Evolutionary conservation across 2,329 filamentous ascomycete species (phyloP).

Genomic region (Zelopaecilomyces penicillatus): DNA sequence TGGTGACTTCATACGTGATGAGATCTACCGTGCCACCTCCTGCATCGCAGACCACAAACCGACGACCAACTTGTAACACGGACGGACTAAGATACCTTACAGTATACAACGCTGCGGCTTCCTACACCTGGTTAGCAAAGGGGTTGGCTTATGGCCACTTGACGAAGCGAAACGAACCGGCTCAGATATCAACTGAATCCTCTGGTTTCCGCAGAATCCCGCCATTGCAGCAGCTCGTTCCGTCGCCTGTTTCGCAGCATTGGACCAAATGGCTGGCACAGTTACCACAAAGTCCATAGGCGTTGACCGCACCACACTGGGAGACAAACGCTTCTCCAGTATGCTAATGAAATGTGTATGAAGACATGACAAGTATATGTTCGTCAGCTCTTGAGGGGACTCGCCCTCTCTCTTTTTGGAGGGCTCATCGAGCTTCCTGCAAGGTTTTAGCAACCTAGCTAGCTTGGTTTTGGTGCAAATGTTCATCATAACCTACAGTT

Average conservation of each 20-base stretch:
- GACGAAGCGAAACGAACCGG: conserved; percentile 24
- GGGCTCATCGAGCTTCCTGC: conserved; percentile 28
- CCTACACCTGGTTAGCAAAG: conserved; percentile 18
- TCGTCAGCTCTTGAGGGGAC: conserved; percentile 27
- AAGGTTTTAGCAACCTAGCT: conserved; percentile 3
- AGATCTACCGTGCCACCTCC: conserved; percentile 47
- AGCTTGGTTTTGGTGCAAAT: neutral
- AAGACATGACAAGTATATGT: conserved; percentile 37
- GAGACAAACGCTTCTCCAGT: conserved; percentile 34
- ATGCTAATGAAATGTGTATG: conserved; percentile 39
- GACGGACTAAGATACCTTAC: conserved; percentile 34
- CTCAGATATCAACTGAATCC: conserved; percentile 41
- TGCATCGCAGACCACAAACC: conserved; percentile 45
- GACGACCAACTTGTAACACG: conserved; percentile 34
- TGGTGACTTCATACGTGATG: conserved; percentile 42
- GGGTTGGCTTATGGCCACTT: neutral
- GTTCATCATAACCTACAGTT: conserved; percentile 32
- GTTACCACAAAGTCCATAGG: conserved; percentile 47
- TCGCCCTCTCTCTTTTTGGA: conserved; percentile 23
- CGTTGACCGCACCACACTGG: conserved; percentile 32
- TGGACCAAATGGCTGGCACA: conserved; percentile 52
- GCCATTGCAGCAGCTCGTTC: conserved; percentile 30
- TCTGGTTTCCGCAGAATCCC: conserved; percentile 30
- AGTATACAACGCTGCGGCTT: conserved; percentile 43
- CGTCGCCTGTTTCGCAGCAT: conserved; percentile 44